Evolutionary conservation across 225 moss, liverwort and hornwort species (phyloP).

Genomic region (Physcomitrium patens): DNA sequence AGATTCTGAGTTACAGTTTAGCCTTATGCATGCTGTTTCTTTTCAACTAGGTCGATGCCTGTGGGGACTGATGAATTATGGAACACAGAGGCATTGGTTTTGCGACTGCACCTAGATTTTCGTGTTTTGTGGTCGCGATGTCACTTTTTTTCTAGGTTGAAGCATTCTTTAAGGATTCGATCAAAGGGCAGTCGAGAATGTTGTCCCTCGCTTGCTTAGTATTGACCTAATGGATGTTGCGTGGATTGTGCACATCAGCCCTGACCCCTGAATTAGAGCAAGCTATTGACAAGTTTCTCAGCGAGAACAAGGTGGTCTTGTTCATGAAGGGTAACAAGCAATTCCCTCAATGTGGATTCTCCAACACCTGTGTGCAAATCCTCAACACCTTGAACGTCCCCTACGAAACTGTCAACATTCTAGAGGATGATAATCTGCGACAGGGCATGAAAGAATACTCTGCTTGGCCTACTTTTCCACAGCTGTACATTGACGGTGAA

Average conservation of each 20-base stretch:
- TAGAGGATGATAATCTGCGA: slow-evolving; percentile 62
- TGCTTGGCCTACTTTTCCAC: slow-evolving; percentile 72
- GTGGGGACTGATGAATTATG: too few relatives aligned
- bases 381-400: slow-evolving; percentile 56
- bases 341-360: slow-evolving; percentile 76
- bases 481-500: slow-evolving; percentile 74
- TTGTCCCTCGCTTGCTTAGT: background rate
- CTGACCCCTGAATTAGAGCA: slow-evolving; percentile 62
- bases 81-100: too few relatives aligned
- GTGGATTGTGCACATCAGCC: slow-evolving; percentile 30
- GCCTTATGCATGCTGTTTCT: too few relatives aligned
- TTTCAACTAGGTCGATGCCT: too few relatives aligned
- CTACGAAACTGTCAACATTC: slow-evolving; percentile 70
- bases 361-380: slow-evolving; percentile 70
- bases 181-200: background rate
- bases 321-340: slow-evolving; percentile 80
- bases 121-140: too few relatives aligned
- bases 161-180: too few relatives aligned
- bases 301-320: slow-evolving; percentile 66
- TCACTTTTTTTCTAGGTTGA: background rate
- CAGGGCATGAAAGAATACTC: slow-evolving; percentile 76
- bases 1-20: too few relatives aligned
- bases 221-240: background rate
- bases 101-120: background rate
- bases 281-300: slow-evolving; percentile 58